Base-by-base conservation (phyloP, 371 early-diverging fungal species). In the Lichtheimia ramosa region DNA sequence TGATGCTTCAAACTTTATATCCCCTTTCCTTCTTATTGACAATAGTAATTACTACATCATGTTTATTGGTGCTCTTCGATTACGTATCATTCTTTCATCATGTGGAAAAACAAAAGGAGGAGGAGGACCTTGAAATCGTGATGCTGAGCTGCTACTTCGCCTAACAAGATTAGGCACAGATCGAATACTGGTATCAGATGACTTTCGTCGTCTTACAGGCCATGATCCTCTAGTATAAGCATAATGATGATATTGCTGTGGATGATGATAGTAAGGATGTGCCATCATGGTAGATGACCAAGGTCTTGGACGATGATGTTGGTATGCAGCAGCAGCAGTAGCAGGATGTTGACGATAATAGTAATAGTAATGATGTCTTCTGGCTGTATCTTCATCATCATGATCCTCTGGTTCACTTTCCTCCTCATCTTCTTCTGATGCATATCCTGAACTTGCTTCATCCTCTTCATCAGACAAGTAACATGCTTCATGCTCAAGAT, bases 391-490 rank as follows among this genome's bases (percentile, higher is more conserved):
- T 2, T 46, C 46, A 18, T 10, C 15, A 7, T 46, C 46, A 6
- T 46, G 5, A 5, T 25, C n/a, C n/a, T n/a, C n/a, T n/a, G n/a
- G 25, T 25, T 25, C 25, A 25, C 25, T 25, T 25, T 25, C 25
- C 25, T 25, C 25, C 5, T 46, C 46, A 7, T 46, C 46, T 10
- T 53, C 34, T 15, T 25, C 53, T 12, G 39, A 53, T 5, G 39
- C 34, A 53, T 53, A 25, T 5, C 39, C 53, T 25, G 25, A 25
- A n/a, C 53, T 53, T 20, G 21, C 53, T 34, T 39, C 53, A 18
- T 20, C 51, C 8, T 51, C 51, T 5, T 21, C 21, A 6, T 12
- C 51, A 0, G 34, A 34, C 10, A 34, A 34, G 8, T 8, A 34
- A 34, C 34, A 34, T 34, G 34, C 34, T 34, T 34, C 34, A 34